Evolutionary conservation across 2,329 filamentous ascomycete species (phyloP), one percentile per base, ranked within the genome.

Genomic region (Gliomastix tumulicola): DNA sequence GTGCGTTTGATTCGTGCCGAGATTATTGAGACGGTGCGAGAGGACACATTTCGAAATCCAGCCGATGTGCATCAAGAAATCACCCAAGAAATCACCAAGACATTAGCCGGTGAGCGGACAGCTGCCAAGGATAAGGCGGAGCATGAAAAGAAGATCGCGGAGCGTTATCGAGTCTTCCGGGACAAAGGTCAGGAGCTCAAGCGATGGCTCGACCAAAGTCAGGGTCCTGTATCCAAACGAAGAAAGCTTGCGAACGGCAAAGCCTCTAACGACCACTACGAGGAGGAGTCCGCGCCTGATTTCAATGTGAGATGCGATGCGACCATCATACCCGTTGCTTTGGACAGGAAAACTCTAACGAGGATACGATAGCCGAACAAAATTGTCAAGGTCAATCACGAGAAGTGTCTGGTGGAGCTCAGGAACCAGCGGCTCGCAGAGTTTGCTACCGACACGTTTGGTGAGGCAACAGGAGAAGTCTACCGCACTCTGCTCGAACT

Each of bases 371-470:
- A 94, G 81, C 74, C 78, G 34, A 75, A 84, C 40, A 68, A 88
- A 44, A 71, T 89, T 23, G 68, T 97, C 34, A 78, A 82, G 20
- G 69, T 96, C 37, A 96, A 95, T 54, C 82, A 87, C 50, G 83
- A 89, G 38, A 94, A 90, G 57, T 86, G 88, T 41, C 68, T 82
- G 7, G 85, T 96, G 9, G 80, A 85, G 34, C 69, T 95, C 44
- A 85, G 90, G 39, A 95, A 88, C 49, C 74, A 82, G 44, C 77
- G 79, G 16, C 77, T 97, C 4, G 77, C 82, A 36, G 70, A 79
- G n/a, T 75, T 88, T 39, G 87, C 80, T 2, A 71, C 79, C 35
- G 76, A 84, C 36, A 69, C 75, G 21, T 72, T 92, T 16, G 85
- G 88, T 31, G 69, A 79, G 28, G 79, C 75, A 2, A 94, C 89